These are phyloP conservation scores for Buddleja alternifolia DNA, from an alignment of 257 asterid species.

Conservation along the genomic window DNA sequence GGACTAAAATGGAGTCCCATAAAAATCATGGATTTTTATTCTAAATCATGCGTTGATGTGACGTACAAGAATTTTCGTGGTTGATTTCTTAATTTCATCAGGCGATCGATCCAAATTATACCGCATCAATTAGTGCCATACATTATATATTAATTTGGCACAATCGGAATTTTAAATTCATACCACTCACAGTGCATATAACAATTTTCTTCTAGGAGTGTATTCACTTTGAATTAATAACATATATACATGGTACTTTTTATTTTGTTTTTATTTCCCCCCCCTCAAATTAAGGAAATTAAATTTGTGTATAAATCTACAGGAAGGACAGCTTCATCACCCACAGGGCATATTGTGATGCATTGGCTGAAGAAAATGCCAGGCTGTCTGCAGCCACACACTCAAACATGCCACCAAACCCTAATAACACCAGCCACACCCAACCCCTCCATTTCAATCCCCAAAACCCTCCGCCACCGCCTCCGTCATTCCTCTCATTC, in stretches of 20 bases:
- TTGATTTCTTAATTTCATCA: too few relatives aligned
- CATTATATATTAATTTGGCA: too few relatives aligned
- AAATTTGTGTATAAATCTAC: slow-evolving; percentile 10
- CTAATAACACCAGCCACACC: slow-evolving; percentile 13
- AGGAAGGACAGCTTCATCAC: slow-evolving; percentile 78
- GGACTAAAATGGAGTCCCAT: slow-evolving; percentile 24
- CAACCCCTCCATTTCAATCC: slow-evolving; percentile 35
- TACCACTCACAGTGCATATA: too few relatives aligned
- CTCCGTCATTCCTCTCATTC: slow-evolving; percentile 23
- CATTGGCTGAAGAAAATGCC: slow-evolving; percentile 73
- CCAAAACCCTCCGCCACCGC: slow-evolving; percentile 17
- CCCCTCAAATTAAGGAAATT: neutral
- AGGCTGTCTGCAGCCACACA: slow-evolving; percentile 54
- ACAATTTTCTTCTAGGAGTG: too few relatives aligned
- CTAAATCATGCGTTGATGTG: neutral
- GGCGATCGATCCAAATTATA: too few relatives aligned
- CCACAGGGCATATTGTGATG: slow-evolving; percentile 79
- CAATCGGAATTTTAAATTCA: too few relatives aligned
- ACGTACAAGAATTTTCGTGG: too few relatives aligned
- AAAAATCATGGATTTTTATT: slow-evolving; percentile 29
- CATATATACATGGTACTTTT: too few relatives aligned
- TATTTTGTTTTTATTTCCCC: neutral
- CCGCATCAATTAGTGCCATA: neutral
- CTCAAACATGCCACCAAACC: slow-evolving; percentile 33
- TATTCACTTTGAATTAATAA: too few relatives aligned